Conservation (phyloP, 306 rosid species). For the Cicer judaicum region DNA sequence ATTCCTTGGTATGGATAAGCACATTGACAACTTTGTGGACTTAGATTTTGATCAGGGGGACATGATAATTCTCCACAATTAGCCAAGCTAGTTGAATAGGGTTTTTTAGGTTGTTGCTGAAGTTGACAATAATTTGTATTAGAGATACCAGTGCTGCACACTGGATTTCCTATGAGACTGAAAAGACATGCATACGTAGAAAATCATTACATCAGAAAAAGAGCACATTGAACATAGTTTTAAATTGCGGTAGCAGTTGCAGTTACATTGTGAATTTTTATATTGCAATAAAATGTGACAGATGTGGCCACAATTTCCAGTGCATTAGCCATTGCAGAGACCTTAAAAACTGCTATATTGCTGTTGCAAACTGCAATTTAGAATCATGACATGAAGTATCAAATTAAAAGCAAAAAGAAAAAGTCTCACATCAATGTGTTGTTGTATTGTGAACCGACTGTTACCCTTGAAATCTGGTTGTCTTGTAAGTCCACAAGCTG, state of each 20-base stretch:
- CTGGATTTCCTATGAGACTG: constrained; percentile 89
- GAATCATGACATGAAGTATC: neutral
- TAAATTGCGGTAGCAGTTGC: no score
- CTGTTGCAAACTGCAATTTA: no score
- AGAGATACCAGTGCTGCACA: constrained; percentile 56
- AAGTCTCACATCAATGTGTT: constrained; percentile 69
- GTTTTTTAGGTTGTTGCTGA: constrained; percentile 52
- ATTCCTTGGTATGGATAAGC: constrained; percentile 83
- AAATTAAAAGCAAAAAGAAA: constrained; percentile 15
- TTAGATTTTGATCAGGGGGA: constrained; percentile 63
- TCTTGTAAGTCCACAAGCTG: constrained; percentile 82
- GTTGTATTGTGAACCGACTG: constrained; percentile 57
- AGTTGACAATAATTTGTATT: constrained; percentile 63
- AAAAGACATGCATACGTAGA: constrained; percentile 32
- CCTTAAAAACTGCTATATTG: no score
- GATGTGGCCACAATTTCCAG: no score
- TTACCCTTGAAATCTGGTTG: constrained; percentile 66
- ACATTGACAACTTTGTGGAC: constrained; percentile 93
- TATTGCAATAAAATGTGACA: no score
- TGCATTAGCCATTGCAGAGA: no score
- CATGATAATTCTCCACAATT: constrained; percentile 66
- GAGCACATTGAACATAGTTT: neutral
- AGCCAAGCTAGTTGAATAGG: constrained; percentile 76
- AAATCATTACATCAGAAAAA: constrained; percentile 34
- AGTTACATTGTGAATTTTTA: no score